A percentile compares a stretch with the other conserved stretches of the same genome.
Evolutionary conservation across 108 stramenopile genomes (phyloP).

Genomic region (Skeletonema grethae): DNA sequence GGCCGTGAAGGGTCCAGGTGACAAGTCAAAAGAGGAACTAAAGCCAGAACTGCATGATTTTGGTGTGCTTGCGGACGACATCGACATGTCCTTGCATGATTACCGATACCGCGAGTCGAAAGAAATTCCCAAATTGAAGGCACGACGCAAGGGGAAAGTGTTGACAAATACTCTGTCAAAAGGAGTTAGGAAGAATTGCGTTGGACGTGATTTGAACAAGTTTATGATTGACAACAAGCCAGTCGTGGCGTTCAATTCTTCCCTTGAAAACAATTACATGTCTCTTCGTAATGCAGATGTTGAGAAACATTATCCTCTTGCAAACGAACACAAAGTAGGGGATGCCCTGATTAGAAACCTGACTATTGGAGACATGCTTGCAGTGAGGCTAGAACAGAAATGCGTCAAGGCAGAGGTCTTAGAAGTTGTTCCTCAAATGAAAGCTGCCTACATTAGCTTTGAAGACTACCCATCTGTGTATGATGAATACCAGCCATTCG

Average conservation of each 20-base stretch:
- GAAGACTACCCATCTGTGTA: conserved; percentile 64
- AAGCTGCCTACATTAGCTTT: conserved; percentile 52
- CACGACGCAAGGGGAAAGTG: conserved; percentile 30
- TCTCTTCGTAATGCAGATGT: conserved; percentile 32
- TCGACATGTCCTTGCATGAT: conserved; percentile 68
- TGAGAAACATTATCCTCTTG: conserved; percentile 44
- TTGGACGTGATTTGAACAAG: conserved; percentile 39
- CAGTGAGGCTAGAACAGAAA: conserved; percentile 48
- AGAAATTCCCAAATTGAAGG: conserved; percentile 48
- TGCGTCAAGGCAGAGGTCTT: conserved; percentile 49
- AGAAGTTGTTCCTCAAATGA: conserved; percentile 42
- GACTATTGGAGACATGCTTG: conserved; percentile 40
- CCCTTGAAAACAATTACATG: conserved; percentile 48
- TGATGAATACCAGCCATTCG: conserved; percentile 60
- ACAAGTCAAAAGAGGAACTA: not conserved
- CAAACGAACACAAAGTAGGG: conserved; percentile 27
- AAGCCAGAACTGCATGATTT: conserved; percentile 34
- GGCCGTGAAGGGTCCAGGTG: conserved; percentile 39
- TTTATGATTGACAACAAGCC: conserved; percentile 34
- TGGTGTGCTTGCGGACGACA: conserved; percentile 58
- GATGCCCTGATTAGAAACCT: conserved; percentile 35
- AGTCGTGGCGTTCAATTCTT: conserved; percentile 42
- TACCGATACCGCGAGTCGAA: conserved; percentile 58
- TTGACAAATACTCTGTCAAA: conserved; percentile 37
- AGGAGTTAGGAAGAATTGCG: conserved; percentile 30